Base-by-base conservation (phyloP, 192 early-diverging fungal genomes). In the Pilaira anomala region DNA sequence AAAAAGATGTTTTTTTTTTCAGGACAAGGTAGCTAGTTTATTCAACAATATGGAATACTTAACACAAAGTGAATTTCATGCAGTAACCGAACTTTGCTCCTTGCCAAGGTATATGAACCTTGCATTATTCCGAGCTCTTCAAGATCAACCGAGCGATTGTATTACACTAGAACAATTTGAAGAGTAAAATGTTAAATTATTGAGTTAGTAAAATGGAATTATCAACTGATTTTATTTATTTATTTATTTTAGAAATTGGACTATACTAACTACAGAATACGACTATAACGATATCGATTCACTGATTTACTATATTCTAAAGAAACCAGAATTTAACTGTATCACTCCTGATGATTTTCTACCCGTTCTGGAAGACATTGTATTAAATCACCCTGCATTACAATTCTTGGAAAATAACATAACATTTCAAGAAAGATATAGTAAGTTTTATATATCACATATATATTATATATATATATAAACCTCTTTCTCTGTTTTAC, bases 351-450 rank as follows among this genome's bases (percentile, higher is more conserved):
- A 79, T 24, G 88, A 93, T 60, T 85, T 92, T 69, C 66, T 81
- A 40, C 73, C 81, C 1, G 82, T 91, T 0, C 72, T 93, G 7
- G 80, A 88, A 73, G 74, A 98, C 60, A 82, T 98, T 22, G 82
- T 93, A 18, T 76, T 87, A 48, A 85, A 90, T 62, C 93, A 98
- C 63, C 91, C 88, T 39, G 94, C 91, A 29, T 78, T 98, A 29
- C 89, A 91, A 72, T 97, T 96, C 68, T 72, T 98, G 48, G 78
- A 86, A 9, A 77, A 81, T 30, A 86, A 94, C 71, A 78, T 84
- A 18, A 81, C 92, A 11, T 97, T 97, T 74, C 86, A 93, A 69
- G 84, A 85, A 53, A 84, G 90, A 24, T 98, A 97, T 64, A 75
- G 90, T 91, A 81, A 60, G 74, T 56, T 19, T 11, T 24, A 29